These are phyloP conservation scores for Leccinum variabile DNA, from an alignment of 1,284 basidiomycete genomes.

Conservation along the genomic window DNA sequence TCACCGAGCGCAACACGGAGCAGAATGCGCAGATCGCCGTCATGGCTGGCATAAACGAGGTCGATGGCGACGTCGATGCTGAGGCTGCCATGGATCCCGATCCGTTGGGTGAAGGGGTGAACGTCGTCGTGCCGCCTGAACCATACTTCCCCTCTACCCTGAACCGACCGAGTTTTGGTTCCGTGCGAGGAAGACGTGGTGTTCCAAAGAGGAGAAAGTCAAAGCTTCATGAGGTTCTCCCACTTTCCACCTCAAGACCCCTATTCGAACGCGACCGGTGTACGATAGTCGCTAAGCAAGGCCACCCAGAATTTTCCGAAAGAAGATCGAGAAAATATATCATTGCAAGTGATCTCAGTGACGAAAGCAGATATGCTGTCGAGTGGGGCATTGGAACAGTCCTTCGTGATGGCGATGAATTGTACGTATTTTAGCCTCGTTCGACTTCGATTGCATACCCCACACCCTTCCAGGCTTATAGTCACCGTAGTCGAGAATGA, in stretches of 20 bases:
- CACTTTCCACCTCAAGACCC: slow-evolving; percentile 71
- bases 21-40: slow-evolving; percentile 67
- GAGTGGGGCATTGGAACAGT: slow-evolving; percentile 98
- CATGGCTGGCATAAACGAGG: slow-evolving; percentile 32
- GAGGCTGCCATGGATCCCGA: slow-evolving; percentile 60
- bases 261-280: slow-evolving; percentile 90
- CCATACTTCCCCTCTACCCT: slow-evolving; percentile 77
- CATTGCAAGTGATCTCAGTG: slow-evolving; percentile 91
- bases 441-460: slow-evolving; percentile 6
- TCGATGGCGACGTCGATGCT: slow-evolving; percentile 43
- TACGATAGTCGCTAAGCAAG: slow-evolving; percentile 87
- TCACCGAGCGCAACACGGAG: slow-evolving; percentile 73
- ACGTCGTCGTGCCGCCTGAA: slow-evolving; percentile 80
- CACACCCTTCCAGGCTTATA: slow-evolving; percentile 50
- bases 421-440: slow-evolving; percentile 43
- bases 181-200: slow-evolving; percentile 43
- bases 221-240: slow-evolving; percentile 58
- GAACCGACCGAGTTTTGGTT: slow-evolving; percentile 42
- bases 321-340: slow-evolving; percentile 76
- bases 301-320: slow-evolving; percentile 63
- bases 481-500: slow-evolving; percentile 95
- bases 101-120: slow-evolving; percentile 85
- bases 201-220: slow-evolving; percentile 60
- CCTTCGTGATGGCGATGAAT: slow-evolving; percentile 89
- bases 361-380: slow-evolving; percentile 88